Percentiles rank a stretch among this genome's conserved stretches.
phyloP scores from a whole-genome alignment of 495 filamentous ascomycete species.

The Podospora fimiseda region DNA sequence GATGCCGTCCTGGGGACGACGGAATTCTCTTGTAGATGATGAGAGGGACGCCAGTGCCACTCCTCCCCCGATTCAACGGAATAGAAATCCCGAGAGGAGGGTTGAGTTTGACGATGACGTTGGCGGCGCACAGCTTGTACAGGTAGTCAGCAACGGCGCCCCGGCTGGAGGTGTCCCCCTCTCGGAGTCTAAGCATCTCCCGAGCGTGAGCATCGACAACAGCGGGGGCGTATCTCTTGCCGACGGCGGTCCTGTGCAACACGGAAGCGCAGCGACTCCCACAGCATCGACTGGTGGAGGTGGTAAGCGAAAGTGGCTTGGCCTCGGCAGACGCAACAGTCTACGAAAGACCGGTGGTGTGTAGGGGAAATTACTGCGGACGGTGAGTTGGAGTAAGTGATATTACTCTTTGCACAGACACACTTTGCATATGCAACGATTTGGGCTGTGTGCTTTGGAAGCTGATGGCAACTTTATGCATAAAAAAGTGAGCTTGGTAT shows the following conservation, averaged over 20 bases:
- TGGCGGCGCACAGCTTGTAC: slow-evolving; percentile 16
- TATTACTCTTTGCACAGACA: too few species aligned
- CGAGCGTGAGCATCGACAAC: background rate
- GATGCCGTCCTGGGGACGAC: slow-evolving; percentile 25
- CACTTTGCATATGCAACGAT: too few species aligned
- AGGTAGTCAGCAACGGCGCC: slow-evolving; percentile 2
- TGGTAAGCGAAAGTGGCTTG: slow-evolving; percentile 28
- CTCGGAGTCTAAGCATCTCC: background rate
- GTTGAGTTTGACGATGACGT: slow-evolving; percentile 17
- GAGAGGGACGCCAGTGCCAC: slow-evolving; percentile 33
- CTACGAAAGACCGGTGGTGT: slow-evolving; percentile 19
- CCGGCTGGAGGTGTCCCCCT: background rate
- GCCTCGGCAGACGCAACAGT: slow-evolving; percentile 27
- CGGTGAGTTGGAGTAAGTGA: background rate
- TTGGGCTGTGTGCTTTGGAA: too few species aligned
- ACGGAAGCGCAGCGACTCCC: slow-evolving; percentile 13
- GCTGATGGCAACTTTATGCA: too few species aligned
- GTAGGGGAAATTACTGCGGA: background rate
- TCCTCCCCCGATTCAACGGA: slow-evolving; percentile 42
- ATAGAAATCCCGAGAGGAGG: slow-evolving; percentile 18
- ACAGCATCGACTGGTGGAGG: background rate
- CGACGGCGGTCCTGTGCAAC: slow-evolving; percentile 6
- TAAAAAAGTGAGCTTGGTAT: too few species aligned
- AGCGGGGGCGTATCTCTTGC: background rate
- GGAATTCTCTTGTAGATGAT: slow-evolving; percentile 22